phyloP scores from a whole-genome alignment of 495 filamentous ascomycete genomes.

The Tuber microsphaerosporum region DNA sequence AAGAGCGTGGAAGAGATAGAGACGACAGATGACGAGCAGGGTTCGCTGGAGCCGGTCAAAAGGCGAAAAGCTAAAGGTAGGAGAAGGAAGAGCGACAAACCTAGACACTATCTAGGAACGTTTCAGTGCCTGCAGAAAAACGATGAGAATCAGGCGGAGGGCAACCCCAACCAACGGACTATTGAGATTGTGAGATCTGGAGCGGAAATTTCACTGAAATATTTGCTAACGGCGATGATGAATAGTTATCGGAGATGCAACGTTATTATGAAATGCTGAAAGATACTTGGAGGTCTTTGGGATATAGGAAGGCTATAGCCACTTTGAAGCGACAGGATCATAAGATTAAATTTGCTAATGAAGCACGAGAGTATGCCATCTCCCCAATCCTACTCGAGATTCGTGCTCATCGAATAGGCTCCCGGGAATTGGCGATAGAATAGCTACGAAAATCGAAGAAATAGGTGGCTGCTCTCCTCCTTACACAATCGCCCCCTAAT shows the following conservation, averaged over 20 bases:
- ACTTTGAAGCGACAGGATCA: slow-evolving; percentile 60
- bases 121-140: slow-evolving; percentile 66
- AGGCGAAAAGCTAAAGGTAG: slow-evolving; percentile 11
- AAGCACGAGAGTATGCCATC: slow-evolving; percentile 50
- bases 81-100: slow-evolving; percentile 13
- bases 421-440: slow-evolving; percentile 62
- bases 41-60: neutral
- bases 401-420: slow-evolving; percentile 44
- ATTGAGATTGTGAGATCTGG: slow-evolving; percentile 28
- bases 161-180: slow-evolving; percentile 64
- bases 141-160: slow-evolving; percentile 42
- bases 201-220: neutral
- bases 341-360: slow-evolving; percentile 59
- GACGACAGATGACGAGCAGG: slow-evolving; percentile 15
- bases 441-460: slow-evolving; percentile 88
- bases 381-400: neutral
- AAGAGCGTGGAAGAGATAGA: neutral
- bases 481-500: neutral
- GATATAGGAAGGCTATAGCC: slow-evolving; percentile 73
- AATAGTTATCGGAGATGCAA: slow-evolving; percentile 54
- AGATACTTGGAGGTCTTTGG: slow-evolving; percentile 72
- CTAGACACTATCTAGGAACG: slow-evolving; percentile 20
- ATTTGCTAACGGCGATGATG: neutral
- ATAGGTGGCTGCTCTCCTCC: slow-evolving; percentile 49
- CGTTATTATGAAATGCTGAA: slow-evolving; percentile 67